Percentiles rank a stretch among this genome's conserved stretches.
These are phyloP conservation scores for Fusarium clavum DNA, from an alignment of 2,329 filamentous ascomycete species.

Conservation along the genomic window DNA sequence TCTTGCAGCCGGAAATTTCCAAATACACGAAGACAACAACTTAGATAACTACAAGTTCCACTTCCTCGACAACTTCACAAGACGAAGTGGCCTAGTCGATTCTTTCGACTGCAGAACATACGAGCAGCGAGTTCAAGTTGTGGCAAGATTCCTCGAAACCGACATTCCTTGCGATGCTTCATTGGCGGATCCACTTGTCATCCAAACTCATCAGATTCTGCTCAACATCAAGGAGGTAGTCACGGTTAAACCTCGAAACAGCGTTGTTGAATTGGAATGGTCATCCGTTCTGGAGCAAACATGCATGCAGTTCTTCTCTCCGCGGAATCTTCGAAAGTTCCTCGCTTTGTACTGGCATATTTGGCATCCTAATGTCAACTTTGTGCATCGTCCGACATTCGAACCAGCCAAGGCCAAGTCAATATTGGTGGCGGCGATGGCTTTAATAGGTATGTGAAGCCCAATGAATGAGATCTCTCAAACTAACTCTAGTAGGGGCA, in stretches of 20 bases:
- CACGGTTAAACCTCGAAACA: not conserved
- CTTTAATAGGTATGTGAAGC: not conserved
- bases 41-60: not conserved
- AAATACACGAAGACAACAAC: not conserved
- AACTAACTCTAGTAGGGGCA: not conserved
- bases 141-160: rapidly evolving
- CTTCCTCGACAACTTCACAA: constrained; percentile 5
- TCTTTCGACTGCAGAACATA: constrained; percentile 3
- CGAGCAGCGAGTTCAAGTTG: not conserved
- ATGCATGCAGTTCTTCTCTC: not conserved
- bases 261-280: not conserved
- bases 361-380: constrained; percentile 8
- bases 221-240: constrained; percentile 1
- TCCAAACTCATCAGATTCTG: constrained; percentile 6
- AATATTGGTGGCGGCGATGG: not conserved
- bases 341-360: constrained; percentile 6
- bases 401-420: not conserved
- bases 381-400: not conserved
- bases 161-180: rapidly evolving
- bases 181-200: not conserved
- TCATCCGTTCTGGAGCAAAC: not conserved
- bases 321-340: not conserved
- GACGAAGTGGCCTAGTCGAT: not conserved
- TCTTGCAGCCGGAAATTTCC: not conserved
- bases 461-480: not conserved